Conservation (phyloP, 306 rosid genomes). For the Sechiopsis laciniata region DNA sequence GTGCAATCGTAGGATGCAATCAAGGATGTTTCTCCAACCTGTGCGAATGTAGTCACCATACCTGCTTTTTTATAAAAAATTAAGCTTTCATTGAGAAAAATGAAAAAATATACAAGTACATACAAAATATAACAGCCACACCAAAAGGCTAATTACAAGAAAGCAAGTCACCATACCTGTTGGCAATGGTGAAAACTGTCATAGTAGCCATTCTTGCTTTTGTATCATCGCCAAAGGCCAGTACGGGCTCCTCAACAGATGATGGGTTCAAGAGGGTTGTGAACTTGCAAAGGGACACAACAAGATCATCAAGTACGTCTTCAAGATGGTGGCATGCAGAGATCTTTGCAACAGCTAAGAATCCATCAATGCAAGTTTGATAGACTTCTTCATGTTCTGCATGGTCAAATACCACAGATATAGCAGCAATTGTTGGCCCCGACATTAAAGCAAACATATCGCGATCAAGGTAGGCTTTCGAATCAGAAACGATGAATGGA, state of each 20-base stretch:
- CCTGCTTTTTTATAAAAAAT: conserved; percentile 33
- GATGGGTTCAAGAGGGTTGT: conserved; percentile 86
- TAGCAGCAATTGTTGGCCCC: conserved; percentile 97
- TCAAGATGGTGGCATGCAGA: conserved; percentile 98
- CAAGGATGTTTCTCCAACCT: conserved; percentile 97
- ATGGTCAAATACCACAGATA: conserved; percentile 95
- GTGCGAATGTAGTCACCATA: conserved; percentile 93
- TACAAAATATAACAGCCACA: background rate
- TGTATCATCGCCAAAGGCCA: conserved; percentile 88
- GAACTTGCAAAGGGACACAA: conserved; percentile 93
- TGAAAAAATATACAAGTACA: background rate
- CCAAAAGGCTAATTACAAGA: background rate
- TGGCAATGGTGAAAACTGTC: conserved; percentile 89
- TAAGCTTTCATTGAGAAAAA: background rate
- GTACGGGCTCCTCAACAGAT: conserved; percentile 79
- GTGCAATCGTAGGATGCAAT: conserved; percentile 87
- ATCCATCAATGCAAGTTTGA: conserved; percentile 94
- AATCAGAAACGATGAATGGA: conserved; percentile 81
- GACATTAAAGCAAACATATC: conserved; percentile 98
- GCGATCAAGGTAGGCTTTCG: conserved; percentile 80
- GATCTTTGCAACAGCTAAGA: conserved; percentile 88
- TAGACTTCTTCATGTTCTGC: conserved; percentile 89
- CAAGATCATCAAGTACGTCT: conserved; percentile 97
- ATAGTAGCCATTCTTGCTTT: conserved; percentile 96
- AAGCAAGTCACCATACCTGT: conserved; percentile 71